A percentile compares a stretch with the other conserved stretches of the same genome.
Evolutionary conservation across 2,329 filamentous ascomycete genomes (phyloP).

Genomic region (Gliomastix tumulicola): DNA sequence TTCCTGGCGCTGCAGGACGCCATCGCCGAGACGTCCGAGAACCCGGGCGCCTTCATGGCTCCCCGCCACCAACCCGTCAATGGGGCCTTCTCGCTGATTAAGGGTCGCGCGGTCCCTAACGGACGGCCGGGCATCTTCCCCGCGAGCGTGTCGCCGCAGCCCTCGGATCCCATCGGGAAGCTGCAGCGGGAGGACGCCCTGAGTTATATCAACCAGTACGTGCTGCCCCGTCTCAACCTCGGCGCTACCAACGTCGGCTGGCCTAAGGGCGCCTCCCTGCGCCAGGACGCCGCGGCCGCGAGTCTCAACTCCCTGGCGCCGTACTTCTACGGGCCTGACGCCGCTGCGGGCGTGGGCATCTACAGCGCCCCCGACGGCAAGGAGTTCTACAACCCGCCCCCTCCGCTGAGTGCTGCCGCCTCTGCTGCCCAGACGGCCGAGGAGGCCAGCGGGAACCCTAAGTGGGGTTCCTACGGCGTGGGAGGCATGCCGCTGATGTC

Average conservation of each 20-base stretch:
- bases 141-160: slow-evolving; percentile 33
- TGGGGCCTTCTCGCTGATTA: slow-evolving; percentile 55
- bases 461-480: slow-evolving; percentile 11
- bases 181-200: slow-evolving; percentile 61
- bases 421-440: too few species aligned
- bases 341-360: slow-evolving; percentile 34
- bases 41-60: slow-evolving; percentile 49
- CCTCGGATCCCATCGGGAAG: slow-evolving; percentile 54
- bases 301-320: slow-evolving; percentile 48
- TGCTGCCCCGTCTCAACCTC: slow-evolving; percentile 52
- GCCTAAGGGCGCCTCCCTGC: slow-evolving; percentile 25
- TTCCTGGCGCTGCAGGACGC: slow-evolving; percentile 63
- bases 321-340: slow-evolving; percentile 45
- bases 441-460: too few species aligned
- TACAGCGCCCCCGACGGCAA: slow-evolving; percentile 29
- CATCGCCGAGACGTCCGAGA: slow-evolving; percentile 41
- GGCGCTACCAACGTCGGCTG: slow-evolving; percentile 37
- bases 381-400: slow-evolving; percentile 2
- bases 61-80: slow-evolving; percentile 44
- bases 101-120: slow-evolving; percentile 58
- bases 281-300: slow-evolving; percentile 38
- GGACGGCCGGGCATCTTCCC: slow-evolving; percentile 58
- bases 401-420: background rate
- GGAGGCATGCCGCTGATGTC: slow-evolving; percentile 49
- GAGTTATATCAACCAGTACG: slow-evolving; percentile 63